phyloP scores from a whole-genome alignment of 495 filamentous ascomycete genomes.

The Xylaria cubensis region DNA sequence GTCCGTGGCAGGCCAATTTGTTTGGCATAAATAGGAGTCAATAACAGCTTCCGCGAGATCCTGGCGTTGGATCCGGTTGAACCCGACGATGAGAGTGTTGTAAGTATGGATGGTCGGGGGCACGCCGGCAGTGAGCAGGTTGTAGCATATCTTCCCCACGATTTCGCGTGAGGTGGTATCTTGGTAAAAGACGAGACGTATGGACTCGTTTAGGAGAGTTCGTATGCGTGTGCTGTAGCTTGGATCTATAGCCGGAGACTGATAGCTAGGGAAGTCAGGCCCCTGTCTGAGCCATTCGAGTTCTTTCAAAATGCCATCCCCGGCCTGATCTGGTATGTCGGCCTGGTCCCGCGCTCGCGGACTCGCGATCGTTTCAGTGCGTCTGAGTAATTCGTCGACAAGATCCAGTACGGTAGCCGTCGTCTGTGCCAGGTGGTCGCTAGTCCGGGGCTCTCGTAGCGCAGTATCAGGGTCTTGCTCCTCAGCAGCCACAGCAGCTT shows the following conservation, averaged over 20 bases:
- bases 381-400: slow-evolving; percentile 37
- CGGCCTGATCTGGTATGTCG: background rate
- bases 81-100: slow-evolving; percentile 67
- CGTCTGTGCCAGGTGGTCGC: slow-evolving; percentile 33
- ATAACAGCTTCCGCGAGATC: slow-evolving; percentile 61
- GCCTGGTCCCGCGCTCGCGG: background rate
- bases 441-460: slow-evolving; percentile 36
- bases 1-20: slow-evolving; percentile 58
- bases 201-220: slow-evolving; percentile 41
- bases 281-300: slow-evolving; percentile 23
- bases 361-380: background rate
- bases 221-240: slow-evolving; percentile 29
- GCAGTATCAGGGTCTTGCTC: slow-evolving; percentile 26
- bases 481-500: slow-evolving; percentile 33
- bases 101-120: slow-evolving; percentile 69
- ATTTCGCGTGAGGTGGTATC: slow-evolving; percentile 36
- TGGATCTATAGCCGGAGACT: slow-evolving; percentile 33
- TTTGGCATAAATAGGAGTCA: slow-evolving; percentile 55
- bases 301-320: slow-evolving; percentile 21
- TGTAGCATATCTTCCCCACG: slow-evolving; percentile 69
- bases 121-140: slow-evolving; percentile 62
- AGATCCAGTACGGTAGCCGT: slow-evolving; percentile 35
- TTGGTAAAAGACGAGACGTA: slow-evolving; percentile 42
- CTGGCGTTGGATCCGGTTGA: slow-evolving; percentile 58
- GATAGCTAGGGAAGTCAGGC: slow-evolving; percentile 45